These are phyloP conservation scores for Flaveria trinervia DNA, from an alignment of 129 eudicot genomes.

Conservation along the genomic window DNA sequence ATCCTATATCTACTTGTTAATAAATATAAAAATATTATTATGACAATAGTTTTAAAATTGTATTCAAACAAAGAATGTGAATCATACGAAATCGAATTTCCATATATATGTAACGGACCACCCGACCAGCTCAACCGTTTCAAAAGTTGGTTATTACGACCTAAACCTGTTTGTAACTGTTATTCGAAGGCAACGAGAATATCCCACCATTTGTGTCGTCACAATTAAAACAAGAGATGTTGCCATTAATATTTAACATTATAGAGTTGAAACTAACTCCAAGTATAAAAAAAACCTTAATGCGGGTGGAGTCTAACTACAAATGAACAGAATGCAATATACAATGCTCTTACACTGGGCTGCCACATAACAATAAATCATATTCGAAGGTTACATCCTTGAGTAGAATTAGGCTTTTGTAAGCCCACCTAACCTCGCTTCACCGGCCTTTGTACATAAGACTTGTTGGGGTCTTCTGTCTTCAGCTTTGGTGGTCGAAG, in stretches of 20 bases:
- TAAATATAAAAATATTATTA: too few relatives aligned
- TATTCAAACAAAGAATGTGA: too few relatives aligned
- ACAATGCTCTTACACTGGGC: conserved; percentile 30
- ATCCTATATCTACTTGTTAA: too few relatives aligned
- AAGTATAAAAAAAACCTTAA: not conserved
- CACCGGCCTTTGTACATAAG: conserved; percentile 97
- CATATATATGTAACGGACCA: too few relatives aligned
- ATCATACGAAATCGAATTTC: too few relatives aligned
- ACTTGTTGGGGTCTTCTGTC: conserved; percentile 98
- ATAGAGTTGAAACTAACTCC: not conserved
- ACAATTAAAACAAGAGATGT: not conserved
- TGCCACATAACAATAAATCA: conserved; percentile 8
- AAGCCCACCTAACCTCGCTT: conserved; percentile 57
- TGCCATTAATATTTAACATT: not conserved
- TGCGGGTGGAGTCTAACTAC: conserved; percentile 18
- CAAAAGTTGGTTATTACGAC: too few relatives aligned
- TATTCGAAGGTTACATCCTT: conserved; percentile 26
- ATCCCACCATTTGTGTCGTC: not conserved
- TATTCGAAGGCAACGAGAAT: not conserved
- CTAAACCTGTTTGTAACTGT: too few relatives aligned
- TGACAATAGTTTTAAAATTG: too few relatives aligned
- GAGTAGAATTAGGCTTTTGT: not conserved
- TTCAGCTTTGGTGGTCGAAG: conserved; percentile 97
- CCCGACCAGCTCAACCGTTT: too few relatives aligned
- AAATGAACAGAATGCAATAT: conserved; percentile 28